Evolutionary conservation across 495 filamentous ascomycete species (phyloP).

Genomic region (Glarea lozoyensis): DNA sequence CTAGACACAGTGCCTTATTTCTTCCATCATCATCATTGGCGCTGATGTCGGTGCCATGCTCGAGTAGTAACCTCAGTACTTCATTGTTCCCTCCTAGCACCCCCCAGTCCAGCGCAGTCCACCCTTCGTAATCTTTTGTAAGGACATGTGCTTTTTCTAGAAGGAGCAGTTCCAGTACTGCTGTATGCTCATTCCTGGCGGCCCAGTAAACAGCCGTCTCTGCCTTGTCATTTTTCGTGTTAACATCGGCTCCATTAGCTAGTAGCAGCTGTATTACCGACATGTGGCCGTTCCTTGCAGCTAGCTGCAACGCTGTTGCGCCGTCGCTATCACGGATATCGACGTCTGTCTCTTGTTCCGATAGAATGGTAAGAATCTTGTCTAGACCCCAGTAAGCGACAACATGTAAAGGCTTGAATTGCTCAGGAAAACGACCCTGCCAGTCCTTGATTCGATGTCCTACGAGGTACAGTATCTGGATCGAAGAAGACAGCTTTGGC

Average conservation of each 20-base stretch:
- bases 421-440: no score
- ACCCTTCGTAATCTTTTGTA: neutral
- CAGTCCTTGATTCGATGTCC: no score
- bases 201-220: constrained; percentile 26
- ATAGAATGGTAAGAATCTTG: neutral
- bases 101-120: constrained; percentile 19
- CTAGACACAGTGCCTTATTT: neutral
- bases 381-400: constrained; percentile 19
- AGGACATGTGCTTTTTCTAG: neutral
- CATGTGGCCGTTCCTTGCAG: neutral
- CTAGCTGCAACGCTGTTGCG: constrained; percentile 1
- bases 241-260: neutral
- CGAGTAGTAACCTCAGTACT: constrained; percentile 20
- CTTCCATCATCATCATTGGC: neutral
- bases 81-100: constrained; percentile 27
- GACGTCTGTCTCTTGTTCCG: neutral
- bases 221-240: neutral
- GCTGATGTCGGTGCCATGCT: neutral
- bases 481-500: constrained; percentile 15
- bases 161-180: constrained; percentile 4
- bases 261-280: constrained; percentile 1
- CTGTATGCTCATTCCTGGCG: constrained; percentile 1
- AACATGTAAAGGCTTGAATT: constrained; percentile 18
- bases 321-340: neutral
- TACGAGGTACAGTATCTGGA: no score